phyloP scores from a whole-genome alignment of 768 basidiomycete species.

The Russula griseocarnosa region DNA sequence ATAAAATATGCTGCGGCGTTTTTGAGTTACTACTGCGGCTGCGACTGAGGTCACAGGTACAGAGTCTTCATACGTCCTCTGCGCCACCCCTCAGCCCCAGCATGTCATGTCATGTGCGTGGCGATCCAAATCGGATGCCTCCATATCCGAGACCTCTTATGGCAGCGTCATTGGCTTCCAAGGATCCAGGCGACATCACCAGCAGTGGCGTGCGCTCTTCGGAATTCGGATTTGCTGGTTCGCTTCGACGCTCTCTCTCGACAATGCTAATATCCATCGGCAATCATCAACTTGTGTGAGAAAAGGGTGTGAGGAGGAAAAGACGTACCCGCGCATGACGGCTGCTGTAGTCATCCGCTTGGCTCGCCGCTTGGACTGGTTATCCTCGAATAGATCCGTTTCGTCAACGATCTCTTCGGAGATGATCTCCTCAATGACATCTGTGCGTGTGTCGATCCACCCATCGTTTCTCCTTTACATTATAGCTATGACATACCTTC shows the following conservation, averaged over 20 bases:
- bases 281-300: background rate
- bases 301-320: background rate
- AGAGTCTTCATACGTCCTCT: constrained; percentile 42
- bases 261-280: constrained; percentile 43
- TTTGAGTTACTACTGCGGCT: background rate
- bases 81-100: background rate
- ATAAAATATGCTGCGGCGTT: background rate
- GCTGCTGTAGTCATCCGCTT: constrained; percentile 66
- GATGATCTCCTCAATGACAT: constrained; percentile 91
- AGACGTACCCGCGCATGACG: constrained; percentile 70
- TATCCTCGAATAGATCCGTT: constrained; percentile 87
- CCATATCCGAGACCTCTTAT: background rate
- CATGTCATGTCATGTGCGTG: constrained; percentile 14
- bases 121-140: constrained; percentile 8
- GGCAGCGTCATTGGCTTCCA: background rate
- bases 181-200: background rate
- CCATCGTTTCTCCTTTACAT: background rate
- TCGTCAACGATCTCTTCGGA: constrained; percentile 96
- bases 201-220: constrained; percentile 23
- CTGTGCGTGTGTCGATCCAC: constrained; percentile 35
- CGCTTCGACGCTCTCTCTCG: constrained; percentile 44
- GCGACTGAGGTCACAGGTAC: background rate
- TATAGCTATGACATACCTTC: constrained; percentile 48
- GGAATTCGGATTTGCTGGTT: constrained; percentile 4
- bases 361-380: constrained; percentile 72